Conservation (phyloP, 2,329 filamentous ascomycete species). For the Phaeosphaeria sp. region DNA sequence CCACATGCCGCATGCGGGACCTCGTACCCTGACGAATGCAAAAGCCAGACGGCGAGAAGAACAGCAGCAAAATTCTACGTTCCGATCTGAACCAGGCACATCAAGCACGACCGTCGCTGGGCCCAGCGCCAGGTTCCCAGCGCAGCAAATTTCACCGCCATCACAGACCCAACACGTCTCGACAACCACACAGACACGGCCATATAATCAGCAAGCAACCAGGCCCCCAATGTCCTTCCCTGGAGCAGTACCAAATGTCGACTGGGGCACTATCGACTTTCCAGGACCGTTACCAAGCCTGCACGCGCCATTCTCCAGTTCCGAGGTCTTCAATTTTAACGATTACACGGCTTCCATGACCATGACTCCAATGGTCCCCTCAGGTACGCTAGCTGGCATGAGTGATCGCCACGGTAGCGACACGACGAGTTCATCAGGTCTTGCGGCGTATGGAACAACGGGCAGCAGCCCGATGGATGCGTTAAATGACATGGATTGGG, state of each 20-base stretch:
- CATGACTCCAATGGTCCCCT: background rate
- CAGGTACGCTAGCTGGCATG: background rate
- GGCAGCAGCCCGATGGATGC: constrained; percentile 30
- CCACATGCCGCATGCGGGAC: constrained; percentile 44
- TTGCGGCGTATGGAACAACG: constrained; percentile 5
- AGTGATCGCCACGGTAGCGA: background rate
- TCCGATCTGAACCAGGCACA: background rate
- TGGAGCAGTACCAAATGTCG: constrained; percentile 30
- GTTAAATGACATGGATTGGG: constrained; percentile 68
- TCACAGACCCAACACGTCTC: background rate
- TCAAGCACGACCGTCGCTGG: background rate
- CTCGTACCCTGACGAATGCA: constrained; percentile 41
- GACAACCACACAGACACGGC: background rate
- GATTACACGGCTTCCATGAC: constrained; percentile 2
- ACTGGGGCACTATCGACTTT: constrained; percentile 34
- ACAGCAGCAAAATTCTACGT: constrained; percentile 8
- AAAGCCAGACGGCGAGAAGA: constrained; percentile 12
- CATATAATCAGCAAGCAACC: background rate
- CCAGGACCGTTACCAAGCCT: constrained; percentile 1
- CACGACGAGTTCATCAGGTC: constrained; percentile 2
- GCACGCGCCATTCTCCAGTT: constrained; percentile 3
- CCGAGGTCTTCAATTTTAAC: constrained; percentile 7
- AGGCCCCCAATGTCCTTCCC: constrained; percentile 16
- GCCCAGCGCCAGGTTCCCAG: background rate
- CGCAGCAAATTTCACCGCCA: constrained; percentile 10